Percentiles rank a stretch among this genome's conserved stretches.
Conservation (phyloP, 1,284 basidiomycete species). For the Irpex sp. region DNA sequence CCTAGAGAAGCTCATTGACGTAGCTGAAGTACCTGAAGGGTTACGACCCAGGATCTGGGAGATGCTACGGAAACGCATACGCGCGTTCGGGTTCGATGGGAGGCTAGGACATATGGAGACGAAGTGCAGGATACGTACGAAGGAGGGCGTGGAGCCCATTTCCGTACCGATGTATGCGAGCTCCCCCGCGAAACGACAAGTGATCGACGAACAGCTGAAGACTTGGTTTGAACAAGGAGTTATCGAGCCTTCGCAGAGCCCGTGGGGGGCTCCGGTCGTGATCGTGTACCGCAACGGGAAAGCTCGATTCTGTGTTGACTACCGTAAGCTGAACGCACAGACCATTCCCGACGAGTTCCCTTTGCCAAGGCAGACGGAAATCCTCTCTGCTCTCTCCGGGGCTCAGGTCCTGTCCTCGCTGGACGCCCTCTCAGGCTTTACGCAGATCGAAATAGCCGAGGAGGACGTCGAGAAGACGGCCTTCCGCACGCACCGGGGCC, state of each 20-base stretch:
- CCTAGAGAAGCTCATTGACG: not conserved
- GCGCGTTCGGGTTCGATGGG: not conserved
- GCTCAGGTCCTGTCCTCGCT: conserved; percentile 29
- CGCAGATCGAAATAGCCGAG: conserved; percentile 29
- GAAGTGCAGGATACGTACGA: no score
- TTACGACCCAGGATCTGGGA: no score
- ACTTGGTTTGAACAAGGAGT: conserved; percentile 25
- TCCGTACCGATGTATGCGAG: no score
- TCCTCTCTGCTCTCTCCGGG: conserved; percentile 29
- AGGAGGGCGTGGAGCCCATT: no score
- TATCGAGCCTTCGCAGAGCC: conserved; percentile 29
- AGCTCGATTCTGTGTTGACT: conserved; percentile 3
- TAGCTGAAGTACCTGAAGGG: no score
- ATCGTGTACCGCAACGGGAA: conserved; percentile 29
- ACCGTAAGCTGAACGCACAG: no score
- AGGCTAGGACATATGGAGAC: no score
- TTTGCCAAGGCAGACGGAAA: conserved; percentile 33
- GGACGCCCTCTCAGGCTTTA: conserved; percentile 37
- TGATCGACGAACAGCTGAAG: conserved; percentile 28
- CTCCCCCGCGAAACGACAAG: conserved; percentile 25
- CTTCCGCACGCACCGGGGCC: conserved; percentile 33
- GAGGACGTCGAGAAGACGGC: conserved; percentile 31
- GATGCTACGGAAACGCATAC: no score
- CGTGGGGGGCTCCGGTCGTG: conserved; percentile 29
- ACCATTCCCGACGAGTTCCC: conserved; percentile 13